Evolutionary conservation across 176 grass and related monocot species (phyloP).

Genomic region (Hordeum vulgare): DNA sequence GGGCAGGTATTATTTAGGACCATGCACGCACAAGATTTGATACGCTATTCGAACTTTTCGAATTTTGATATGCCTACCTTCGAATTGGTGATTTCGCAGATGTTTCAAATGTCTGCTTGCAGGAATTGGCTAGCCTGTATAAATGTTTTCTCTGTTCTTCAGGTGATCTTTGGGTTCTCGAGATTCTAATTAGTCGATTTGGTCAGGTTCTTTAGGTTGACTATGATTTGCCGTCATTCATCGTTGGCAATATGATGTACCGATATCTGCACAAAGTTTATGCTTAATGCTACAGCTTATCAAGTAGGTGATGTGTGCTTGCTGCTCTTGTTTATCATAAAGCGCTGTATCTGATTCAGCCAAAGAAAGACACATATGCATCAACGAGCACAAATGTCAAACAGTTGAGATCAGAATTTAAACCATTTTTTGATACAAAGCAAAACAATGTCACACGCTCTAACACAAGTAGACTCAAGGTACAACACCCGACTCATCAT

Average conservation of each 20-base stretch:
- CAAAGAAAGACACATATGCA: background rate
- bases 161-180: background rate
- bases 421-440: background rate
- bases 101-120: background rate
- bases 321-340: background rate
- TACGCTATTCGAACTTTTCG: too few species aligned
- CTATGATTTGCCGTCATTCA: background rate
- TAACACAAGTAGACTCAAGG: background rate
- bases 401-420: background rate
- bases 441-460: background rate
- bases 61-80: background rate
- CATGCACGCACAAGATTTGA: background rate
- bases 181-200: background rate
- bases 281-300: background rate
- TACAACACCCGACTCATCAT: background rate
- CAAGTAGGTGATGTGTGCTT: background rate
- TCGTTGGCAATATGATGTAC: background rate
- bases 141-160: background rate
- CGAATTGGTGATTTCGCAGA: background rate
- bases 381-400: background rate
- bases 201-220: too few species aligned
- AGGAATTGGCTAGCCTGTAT: background rate
- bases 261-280: background rate
- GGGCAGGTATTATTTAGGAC: background rate
- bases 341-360: background rate